phyloP scores from a whole-genome alignment of 1,284 basidiomycete species.

The Apiotrichum akiyoshidainum region DNA sequence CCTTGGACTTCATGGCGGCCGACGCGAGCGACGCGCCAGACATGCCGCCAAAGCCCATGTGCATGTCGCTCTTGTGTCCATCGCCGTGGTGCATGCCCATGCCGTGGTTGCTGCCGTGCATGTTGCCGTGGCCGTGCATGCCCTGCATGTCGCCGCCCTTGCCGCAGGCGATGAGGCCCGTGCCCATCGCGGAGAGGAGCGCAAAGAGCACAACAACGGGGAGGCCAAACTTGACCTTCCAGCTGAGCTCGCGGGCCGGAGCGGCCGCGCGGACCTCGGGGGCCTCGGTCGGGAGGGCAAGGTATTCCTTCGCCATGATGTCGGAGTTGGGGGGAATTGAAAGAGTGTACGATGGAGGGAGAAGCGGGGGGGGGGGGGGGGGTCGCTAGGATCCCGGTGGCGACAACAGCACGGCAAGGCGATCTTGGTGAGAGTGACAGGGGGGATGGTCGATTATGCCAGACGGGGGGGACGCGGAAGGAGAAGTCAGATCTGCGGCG shows the following conservation, averaged over 20 bases:
- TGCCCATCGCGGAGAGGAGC: slow-evolving; percentile 14
- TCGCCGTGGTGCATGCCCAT: background rate
- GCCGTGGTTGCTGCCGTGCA: background rate
- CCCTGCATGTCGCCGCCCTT: background rate
- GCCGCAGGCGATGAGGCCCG: slow-evolving; percentile 4
- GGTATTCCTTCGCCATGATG: background rate
- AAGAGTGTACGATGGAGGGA: background rate
- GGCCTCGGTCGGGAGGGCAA: background rate
- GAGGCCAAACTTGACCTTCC: slow-evolving; percentile 1
- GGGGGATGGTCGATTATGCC: no score
- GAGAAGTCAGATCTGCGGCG: no score
- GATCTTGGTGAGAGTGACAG: no score
- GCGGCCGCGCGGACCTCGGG: background rate
- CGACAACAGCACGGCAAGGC: no score
- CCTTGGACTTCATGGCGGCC: background rate
- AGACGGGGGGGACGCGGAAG: no score
- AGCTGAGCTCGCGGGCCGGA: background rate
- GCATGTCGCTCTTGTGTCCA: background rate
- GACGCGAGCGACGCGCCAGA: background rate
- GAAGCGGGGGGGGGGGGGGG: no score
- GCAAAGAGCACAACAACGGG: slow-evolving; percentile 14
- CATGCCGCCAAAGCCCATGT: background rate
- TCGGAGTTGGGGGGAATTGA: background rate
- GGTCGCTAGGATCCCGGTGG: no score
- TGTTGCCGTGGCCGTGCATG: background rate